A percentile compares a stretch with the other conserved stretches of the same genome.
phyloP scores from a whole-genome alignment of 225 moss, liverwort and hornwort species.

The Marchantia paleacea region DNA sequence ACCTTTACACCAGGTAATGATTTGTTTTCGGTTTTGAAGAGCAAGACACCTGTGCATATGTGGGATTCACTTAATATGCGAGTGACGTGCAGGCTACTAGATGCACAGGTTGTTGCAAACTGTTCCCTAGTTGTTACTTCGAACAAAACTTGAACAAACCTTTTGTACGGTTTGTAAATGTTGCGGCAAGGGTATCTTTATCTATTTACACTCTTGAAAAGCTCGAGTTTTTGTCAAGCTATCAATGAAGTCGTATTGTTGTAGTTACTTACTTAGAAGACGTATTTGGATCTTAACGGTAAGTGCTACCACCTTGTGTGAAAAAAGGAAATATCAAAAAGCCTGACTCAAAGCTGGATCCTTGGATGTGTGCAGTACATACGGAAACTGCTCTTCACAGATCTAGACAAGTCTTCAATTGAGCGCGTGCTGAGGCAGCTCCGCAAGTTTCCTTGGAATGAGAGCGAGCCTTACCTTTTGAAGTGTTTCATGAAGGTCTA shows the following conservation, averaged over 20 bases:
- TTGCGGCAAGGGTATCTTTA: no score
- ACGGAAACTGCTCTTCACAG: conserved; percentile 85
- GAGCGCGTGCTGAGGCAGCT: conserved; percentile 93
- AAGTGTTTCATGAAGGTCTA: conserved; percentile 99
- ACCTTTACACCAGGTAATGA: conserved; percentile 78
- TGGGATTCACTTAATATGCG: neutral
- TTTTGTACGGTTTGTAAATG: no score
- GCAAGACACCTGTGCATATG: neutral
- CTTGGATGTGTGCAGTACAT: conserved; percentile 68
- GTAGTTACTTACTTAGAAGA: no score
- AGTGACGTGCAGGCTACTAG: neutral
- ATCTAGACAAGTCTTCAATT: conserved; percentile 95
- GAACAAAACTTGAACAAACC: no score
- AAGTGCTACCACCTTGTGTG: neutral
- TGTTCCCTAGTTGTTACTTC: neutral
- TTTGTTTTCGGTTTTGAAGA: neutral
- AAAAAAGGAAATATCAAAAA: no score
- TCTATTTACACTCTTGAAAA: no score
- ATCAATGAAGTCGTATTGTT: no score
- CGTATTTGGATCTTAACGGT: no score
- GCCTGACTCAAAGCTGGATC: neutral
- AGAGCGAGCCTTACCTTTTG: conserved; percentile 80
- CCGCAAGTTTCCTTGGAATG: conserved; percentile 94
- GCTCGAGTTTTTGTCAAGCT: no score
- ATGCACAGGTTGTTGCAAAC: neutral